A percentile compares a stretch with the other conserved stretches of the same genome.
phyloP scores from a whole-genome alignment of 352 stramenopile species.

The Sclerospora graminicola region DNA sequence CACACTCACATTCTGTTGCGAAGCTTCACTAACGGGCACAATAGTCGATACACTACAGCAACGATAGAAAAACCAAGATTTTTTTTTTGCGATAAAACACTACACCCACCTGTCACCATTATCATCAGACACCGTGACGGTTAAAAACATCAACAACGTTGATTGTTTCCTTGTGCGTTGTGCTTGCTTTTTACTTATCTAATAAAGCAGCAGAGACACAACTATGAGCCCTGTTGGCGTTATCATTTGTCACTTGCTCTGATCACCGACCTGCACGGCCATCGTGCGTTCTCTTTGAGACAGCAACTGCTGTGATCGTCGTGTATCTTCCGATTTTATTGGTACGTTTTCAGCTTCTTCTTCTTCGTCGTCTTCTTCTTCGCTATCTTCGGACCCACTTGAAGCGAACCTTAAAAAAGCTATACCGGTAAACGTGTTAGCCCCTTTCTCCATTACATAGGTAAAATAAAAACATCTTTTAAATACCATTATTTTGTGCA shows the following conservation, averaged over 20 bases:
- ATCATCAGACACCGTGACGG: conserved; percentile 21
- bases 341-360: too few species aligned
- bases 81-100: background rate
- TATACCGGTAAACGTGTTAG: conserved; percentile 4
- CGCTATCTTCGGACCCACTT: conserved; percentile 39
- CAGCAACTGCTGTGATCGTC: conserved; percentile 19
- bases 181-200: conserved; percentile 8
- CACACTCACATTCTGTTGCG: conserved; percentile 23
- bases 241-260: background rate
- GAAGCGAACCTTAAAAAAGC: conserved; percentile 44
- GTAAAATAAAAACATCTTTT: background rate
- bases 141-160: conserved; percentile 24
- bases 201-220: background rate
- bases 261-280: conserved; percentile 23
- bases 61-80: conserved; percentile 1
- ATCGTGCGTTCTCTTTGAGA: conserved; percentile 10
- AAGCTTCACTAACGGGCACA: conserved; percentile 28
- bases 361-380: conserved; percentile 30
- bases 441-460: too few species aligned
- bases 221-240: too few species aligned
- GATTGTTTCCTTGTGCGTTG: conserved; percentile 4
- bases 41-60: conserved; percentile 20
- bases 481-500: background rate
- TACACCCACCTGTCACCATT: conserved; percentile 22
- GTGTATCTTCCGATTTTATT: background rate